A percentile compares a stretch with the other conserved stretches of the same genome.
Conservation (phyloP, 2,329 filamentous ascomycete genomes). For the Curvularia spicifera region DNA sequence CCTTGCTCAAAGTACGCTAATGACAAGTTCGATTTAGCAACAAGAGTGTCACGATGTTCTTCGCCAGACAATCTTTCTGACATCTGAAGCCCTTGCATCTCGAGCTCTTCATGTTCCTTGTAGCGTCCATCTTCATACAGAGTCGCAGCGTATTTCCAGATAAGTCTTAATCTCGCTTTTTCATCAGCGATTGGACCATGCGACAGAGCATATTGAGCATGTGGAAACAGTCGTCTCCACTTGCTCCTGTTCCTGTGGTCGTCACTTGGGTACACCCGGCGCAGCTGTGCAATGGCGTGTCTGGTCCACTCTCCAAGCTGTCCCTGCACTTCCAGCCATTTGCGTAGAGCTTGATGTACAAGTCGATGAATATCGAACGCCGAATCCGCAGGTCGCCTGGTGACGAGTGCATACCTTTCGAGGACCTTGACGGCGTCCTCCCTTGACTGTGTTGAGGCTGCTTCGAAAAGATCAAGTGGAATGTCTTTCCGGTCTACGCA, state of each 20-base stretch:
- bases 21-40: not conserved
- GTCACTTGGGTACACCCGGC: conserved; percentile 23
- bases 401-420: not conserved
- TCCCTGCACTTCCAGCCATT: conserved; percentile 13
- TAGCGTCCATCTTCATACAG: conserved; percentile 21
- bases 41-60: not conserved
- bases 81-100: not conserved
- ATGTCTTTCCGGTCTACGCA: not conserved
- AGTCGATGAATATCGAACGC: not conserved
- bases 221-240: conserved; percentile 28
- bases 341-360: conserved; percentile 18
- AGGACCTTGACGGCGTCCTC: not conserved
- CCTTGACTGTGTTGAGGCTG: not conserved
- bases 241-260: conserved; percentile 26
- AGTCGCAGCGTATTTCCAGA: conserved; percentile 15
- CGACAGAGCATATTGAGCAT: conserved; percentile 24
- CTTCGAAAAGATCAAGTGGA: not conserved
- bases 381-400: not conserved
- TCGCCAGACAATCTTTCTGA: not conserved
- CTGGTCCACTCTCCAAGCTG: conserved; percentile 14
- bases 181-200: conserved; percentile 8
- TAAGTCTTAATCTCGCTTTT: too few species aligned
- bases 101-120: not conserved
- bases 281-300: conserved; percentile 17
- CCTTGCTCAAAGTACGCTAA: not conserved